Base-by-base conservation (phyloP, 2,329 filamentous ascomycete genomes). In the Aureobasidium sp. region DNA sequence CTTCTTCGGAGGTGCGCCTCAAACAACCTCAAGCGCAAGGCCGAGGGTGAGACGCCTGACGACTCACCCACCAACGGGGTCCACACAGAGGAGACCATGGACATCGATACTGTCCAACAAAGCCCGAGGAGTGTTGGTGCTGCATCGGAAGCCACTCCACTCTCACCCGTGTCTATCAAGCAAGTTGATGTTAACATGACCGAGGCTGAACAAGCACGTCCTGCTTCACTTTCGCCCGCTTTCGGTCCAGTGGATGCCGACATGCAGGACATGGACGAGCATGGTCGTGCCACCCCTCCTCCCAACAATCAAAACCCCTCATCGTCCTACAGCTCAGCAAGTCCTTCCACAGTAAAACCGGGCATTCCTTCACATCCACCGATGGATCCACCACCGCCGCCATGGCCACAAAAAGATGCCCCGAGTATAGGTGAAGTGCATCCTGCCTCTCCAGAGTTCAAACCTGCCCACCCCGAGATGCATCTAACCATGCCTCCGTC, bases 181-280 rank as follows among this genome's bases (percentile, higher is more conserved):
- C 27, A 57, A 42, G 42, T 39, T 27, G 36, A 64, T 53, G 53
- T 57, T 53, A 61, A 63, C 29, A 65, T 64, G 34, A 68, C 47
- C 22, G 60, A 63, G 15, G 65, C 45, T 20, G 25, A 36, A 17
- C 37, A 37, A 17, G n/a, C 29, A 47, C 45, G 22, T 25, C 44
- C 45, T 20, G 36, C 56, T 47, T 37, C 44, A 6, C 12, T 59
- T 49, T 57, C 60, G 14, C 53, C 53, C 27, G 58, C 58, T 5
- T 55, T 62, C n/a, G 55, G 45, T 47, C 29, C 61, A 42, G 42
- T 58, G 17, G 61, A 63, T 34, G 27, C 78, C 17, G 78, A 79
- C 58, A 81, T 80, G 79, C 76, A 75, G 64, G 78, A 81, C 64
- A 70, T 70, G 9, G 63, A 63, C 17, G 62, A 61, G 17, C 25